Conservation (phyloP, 202 grass and related monocot genomes). For the Zizania palustris region DNA sequence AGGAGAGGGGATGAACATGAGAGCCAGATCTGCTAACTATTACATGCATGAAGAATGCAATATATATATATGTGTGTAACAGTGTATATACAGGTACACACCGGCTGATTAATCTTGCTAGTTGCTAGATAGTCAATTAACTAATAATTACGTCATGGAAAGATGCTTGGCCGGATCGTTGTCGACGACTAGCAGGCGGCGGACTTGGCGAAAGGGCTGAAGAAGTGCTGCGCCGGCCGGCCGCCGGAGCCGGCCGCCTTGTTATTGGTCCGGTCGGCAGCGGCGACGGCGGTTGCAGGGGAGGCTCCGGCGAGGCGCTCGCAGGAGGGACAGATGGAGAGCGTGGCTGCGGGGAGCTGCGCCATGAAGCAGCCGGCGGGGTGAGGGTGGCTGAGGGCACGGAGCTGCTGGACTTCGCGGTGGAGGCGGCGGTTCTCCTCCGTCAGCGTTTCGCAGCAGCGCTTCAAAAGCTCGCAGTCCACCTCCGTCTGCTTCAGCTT, state of each 20-base stretch:
- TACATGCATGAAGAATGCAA: not conserved
- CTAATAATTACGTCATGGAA: slow-evolving; percentile 8
- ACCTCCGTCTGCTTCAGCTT: slow-evolving; percentile 95
- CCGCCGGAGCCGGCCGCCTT: not conserved
- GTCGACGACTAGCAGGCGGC: slow-evolving; percentile 37
- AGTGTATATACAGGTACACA: not conserved
- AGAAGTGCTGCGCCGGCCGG: slow-evolving; percentile 32
- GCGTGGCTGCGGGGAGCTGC: slow-evolving; percentile 35
- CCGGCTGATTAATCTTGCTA: not conserved
- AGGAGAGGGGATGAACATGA: slow-evolving; percentile 27
- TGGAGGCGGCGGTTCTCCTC: slow-evolving; percentile 82
- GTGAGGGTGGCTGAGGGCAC: slow-evolving; percentile 39
- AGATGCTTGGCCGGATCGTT: not conserved
- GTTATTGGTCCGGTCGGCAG: slow-evolving; percentile 11
- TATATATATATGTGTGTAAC: no score
- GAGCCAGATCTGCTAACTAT: not conserved
- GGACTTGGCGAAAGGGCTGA: slow-evolving; percentile 43
- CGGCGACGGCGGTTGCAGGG: not conserved
- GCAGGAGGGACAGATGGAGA: slow-evolving; percentile 63
- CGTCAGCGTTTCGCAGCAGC: slow-evolving; percentile 70
- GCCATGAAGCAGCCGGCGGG: slow-evolving; percentile 46
- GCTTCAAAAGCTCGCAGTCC: slow-evolving; percentile 80
- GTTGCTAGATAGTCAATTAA: not conserved
- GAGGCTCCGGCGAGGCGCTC: slow-evolving; percentile 27
- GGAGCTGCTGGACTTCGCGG: slow-evolving; percentile 69